Base-by-base conservation (phyloP, 2,329 filamentous ascomycete species). In the Talaromyces sp. region DNA sequence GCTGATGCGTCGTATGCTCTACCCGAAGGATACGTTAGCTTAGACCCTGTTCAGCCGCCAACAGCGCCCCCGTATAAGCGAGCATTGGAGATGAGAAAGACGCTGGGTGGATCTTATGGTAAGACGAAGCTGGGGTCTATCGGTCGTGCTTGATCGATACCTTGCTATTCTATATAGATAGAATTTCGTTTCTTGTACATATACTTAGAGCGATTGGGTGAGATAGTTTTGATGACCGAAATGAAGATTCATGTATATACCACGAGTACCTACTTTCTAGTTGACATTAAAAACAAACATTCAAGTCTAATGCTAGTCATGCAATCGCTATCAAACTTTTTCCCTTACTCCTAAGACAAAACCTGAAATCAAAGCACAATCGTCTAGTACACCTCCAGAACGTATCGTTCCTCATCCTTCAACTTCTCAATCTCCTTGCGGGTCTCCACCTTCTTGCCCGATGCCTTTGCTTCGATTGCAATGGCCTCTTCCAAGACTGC, bases 21-120 rank as follows among this genome's bases (percentile, higher is more conserved):
- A 17, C 92, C 94, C 0, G 88, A 92, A 60, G 89, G 91, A 63
- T 84, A 95, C 69, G 83, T 95, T 54, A 92, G 88, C 64, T 81
- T 97, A 51, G 91, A 97, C 70, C 94, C 94, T 0, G 84, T 99
- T 33, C 94, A 97, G 71, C 93, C 93, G 28, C 94, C 94, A 0
- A 99, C 94, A 36, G 94, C 94, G 9, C 94, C 94, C 11, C 94
- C 94, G 0, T 99, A 99, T 70, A 95, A 92, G 73, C 84, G 88
- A 57, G 94, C 94, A 11, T 77, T 99, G 60, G 93, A 97, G 73
- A 82, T 94, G 78, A 83, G 89, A 65, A 89, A 88, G 72, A 78
- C 84, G 60, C 83, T 84, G 60, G 89, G 89, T 15, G 90, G 90
- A 4, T 88, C 87, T 4, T 89, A 90, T 69, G 87, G 88, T 3